Evolutionary conservation across 305 asterid genomes (phyloP), one percentile per base, ranked within the genome.

Genomic region (Solanum chacoense): DNA sequence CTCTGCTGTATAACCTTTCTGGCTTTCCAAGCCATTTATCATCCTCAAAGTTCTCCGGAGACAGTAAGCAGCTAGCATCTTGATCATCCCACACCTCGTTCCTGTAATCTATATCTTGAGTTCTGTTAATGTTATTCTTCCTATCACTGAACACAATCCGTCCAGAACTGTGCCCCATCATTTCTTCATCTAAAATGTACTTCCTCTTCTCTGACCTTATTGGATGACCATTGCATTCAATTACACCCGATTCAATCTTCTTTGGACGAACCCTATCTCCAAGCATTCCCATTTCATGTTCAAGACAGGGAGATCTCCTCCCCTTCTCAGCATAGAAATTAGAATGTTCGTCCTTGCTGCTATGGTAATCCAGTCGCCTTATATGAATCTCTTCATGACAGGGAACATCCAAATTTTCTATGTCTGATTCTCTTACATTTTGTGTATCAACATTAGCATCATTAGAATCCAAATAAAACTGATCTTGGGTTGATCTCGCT

Each of bases 151-250:
- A 26, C 81, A 45, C 13, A 36, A 45, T 37, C 55, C 28, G 80
- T 42, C 75, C 87, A 81, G 88, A 87, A 29, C 65, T 87, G 77
- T 83, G 90, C 88, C 35, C 50, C 42, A 38, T 76, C 45, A 45
- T 65, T 45, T 91, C 91, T 83, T 87, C 90, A 84, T 88, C 91
- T 50, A 84, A 32, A 71, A 7, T 85, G 87, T 84, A 31, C 74
- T 84, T 90, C 73, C 92, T 85, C 87, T 87, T 91, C 42, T 79
- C 55, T 78, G 89, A 63, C 86, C 88, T 88, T 80, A 38, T 40
- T 16, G 81, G 50, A 50, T 65, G 67, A 77, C 88, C 36, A 76
- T 76, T 6, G 1, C 20, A 13, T 50, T 63, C 90, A 88, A n/a
- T 85, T 8, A 85, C 88, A 73, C 89, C 65, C 8, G 81, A 84